phyloP scores from a whole-genome alignment of 805 yeast species.

The Scheffersomyces coipomensis region DNA sequence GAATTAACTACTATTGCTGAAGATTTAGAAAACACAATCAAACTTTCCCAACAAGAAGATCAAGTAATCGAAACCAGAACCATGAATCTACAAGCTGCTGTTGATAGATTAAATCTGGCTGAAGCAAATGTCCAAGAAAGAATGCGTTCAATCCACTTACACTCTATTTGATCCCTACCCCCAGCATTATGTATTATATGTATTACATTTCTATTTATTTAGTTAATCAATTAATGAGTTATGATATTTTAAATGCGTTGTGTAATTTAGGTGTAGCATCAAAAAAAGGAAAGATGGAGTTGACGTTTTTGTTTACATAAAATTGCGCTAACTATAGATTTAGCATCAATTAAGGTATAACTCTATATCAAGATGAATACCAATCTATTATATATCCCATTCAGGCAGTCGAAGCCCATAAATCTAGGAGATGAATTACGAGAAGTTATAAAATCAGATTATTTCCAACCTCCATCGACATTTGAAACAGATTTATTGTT shows the following conservation, averaged over 20 bases:
- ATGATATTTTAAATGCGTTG: too few species aligned
- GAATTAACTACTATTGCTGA: background rate
- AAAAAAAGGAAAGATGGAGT: too few species aligned
- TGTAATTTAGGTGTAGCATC: too few species aligned
- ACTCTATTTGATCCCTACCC: too few species aligned
- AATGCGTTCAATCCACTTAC: background rate
- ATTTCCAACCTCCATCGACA: conserved; percentile 34
- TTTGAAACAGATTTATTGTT: conserved; percentile 29
- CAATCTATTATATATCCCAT: conserved; percentile 52
- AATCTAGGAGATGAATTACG: conserved; percentile 39
- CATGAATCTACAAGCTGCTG: background rate
- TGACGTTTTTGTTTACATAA: too few species aligned
- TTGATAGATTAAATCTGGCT: background rate
- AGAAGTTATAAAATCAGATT: conserved; percentile 47
- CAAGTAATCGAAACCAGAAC: background rate
- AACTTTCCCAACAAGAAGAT: background rate
- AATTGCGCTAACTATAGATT: too few species aligned
- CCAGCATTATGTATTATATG: too few species aligned
- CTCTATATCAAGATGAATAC: conserved; percentile 9
- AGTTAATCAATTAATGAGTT: too few species aligned
- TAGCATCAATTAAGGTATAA: too few species aligned
- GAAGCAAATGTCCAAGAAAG: background rate
- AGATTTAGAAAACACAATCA: background rate
- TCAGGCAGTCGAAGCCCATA: conserved; percentile 43
- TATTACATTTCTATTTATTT: too few species aligned